Conservation (phyloP, 2,329 filamentous ascomycete species). For the Mariannaea elegans region DNA sequence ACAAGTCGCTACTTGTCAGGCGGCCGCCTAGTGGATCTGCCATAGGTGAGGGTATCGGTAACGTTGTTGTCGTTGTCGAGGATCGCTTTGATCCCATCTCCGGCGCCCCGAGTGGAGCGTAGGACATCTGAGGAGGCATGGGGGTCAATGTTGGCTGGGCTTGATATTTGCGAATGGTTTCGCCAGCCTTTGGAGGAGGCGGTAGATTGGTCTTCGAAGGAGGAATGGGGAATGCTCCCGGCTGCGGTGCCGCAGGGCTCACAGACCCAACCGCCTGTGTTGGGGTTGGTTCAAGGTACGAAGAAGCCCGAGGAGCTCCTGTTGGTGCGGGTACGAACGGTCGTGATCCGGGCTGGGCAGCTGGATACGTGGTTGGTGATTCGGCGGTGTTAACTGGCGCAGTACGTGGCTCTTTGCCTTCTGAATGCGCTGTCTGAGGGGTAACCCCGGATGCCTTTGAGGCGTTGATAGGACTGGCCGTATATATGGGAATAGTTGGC, state of each 20-base stretch:
- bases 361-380: conserved; percentile 43
- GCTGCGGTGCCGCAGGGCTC: conserved; percentile 64
- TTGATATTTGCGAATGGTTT: conserved; percentile 50
- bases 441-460: conserved; percentile 61
- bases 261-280: conserved; percentile 47
- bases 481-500: conserved; percentile 69
- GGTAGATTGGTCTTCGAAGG: conserved; percentile 49
- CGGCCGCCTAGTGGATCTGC: conserved; percentile 39
- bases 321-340: conserved; percentile 56
- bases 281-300: conserved; percentile 53
- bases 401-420: conserved; percentile 29
- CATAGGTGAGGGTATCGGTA: conserved; percentile 40
- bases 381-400: conserved; percentile 37
- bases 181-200: conserved; percentile 61
- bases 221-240: conserved; percentile 62
- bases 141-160: conserved; percentile 50
- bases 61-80: conserved; percentile 53
- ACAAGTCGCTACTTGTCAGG: conserved; percentile 42
- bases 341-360: conserved; percentile 37
- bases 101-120: conserved; percentile 55
- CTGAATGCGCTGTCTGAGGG: conserved; percentile 52
- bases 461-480: conserved; percentile 66
- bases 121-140: conserved; percentile 58
- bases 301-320: conserved; percentile 46
- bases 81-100: conserved; percentile 57